Base-by-base conservation (phyloP, 176 grass and related monocot species). In the Thalia dealbata region DNA sequence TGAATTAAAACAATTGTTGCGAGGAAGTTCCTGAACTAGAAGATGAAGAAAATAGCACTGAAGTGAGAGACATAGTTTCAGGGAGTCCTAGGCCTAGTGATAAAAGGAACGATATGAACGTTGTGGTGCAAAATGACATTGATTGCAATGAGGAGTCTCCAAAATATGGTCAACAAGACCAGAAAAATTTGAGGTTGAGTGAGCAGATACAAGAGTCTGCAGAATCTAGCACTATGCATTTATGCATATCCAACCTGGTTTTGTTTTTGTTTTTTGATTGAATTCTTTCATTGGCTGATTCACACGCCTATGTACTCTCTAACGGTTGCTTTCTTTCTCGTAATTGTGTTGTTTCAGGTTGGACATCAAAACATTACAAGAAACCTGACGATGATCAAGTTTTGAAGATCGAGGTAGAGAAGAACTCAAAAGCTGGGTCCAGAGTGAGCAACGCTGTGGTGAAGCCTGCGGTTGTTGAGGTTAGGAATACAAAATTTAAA, bases 151-250 rank as follows among this genome's bases (percentile, higher is more conserved):
- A 45, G 0, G 56, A 69, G 15, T 69, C 64, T 42, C 27, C n/a
- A 41, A 54, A 77, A 21, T 16, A 38, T 69, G 7, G 21, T 56
- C 75, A 19, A 21, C 64, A 69, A 27, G 35, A 19, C 11, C 15
- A 56, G 52, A 8, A 41, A 14, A 78, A 29, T 24, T 54, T 22
- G 50, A 78, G 41, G 26, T 14, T 55, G 21, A 78, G 66, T 30
- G 35, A 70, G 23, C 59, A 21, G 15, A 45, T 28, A 13, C 41
- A 38, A 77, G 50, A 68, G 24, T 54, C 38, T 23, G 3, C 18
- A 23, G 75, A 68, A 38, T 77, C 62, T 54, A 52, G 16, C 55
- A 35, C 18, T 48, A n/a, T n/a, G n/a, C n/a, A n/a, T n/a, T n/a
- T n/a, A n/a, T n/a, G n/a, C n/a, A n/a, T n/a, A n/a, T n/a, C n/a